phyloP scores from a whole-genome alignment of 2,329 filamentous ascomycete genomes.

The Teratosphaeria viscida region DNA sequence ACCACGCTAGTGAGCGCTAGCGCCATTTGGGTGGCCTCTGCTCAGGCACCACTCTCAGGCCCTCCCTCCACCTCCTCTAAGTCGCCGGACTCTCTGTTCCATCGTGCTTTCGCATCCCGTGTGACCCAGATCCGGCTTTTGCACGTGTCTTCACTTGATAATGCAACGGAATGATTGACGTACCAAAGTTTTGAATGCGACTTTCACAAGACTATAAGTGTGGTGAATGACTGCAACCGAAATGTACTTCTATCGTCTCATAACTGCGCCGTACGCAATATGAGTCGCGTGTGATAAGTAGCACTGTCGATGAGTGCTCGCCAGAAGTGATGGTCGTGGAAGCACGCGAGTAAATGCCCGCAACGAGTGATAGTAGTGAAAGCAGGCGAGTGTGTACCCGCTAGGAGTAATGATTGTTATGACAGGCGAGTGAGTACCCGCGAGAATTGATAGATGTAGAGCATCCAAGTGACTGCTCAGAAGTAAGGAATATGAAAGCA shows the following conservation, averaged over 20 bases:
- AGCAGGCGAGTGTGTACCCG: neutral
- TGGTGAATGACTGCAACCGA: too few relatives aligned
- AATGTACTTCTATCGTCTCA: neutral
- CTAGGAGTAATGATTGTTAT: too few relatives aligned
- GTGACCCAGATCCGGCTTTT: neutral
- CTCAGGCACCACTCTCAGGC: neutral
- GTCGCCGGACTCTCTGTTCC: neutral
- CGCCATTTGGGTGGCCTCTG: neutral
- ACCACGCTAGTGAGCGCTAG: neutral
- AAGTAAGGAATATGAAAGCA: neutral
- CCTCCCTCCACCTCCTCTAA: neutral
- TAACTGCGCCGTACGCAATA: neutral
- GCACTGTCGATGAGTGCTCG: too few relatives aligned
- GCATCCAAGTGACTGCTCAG: neutral
- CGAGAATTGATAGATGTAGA: too few relatives aligned
- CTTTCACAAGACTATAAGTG: neutral
- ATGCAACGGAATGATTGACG: neutral
- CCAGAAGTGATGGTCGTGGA: neutral
- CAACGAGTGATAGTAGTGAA: neutral
- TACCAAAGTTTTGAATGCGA: neutral
- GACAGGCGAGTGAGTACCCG: too few relatives aligned
- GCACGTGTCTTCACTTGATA: neutral
- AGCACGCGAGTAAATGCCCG: neutral
- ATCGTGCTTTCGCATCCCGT: neutral
- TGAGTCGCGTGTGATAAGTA: neutral